A percentile compares a stretch with the other conserved stretches of the same genome.
Evolutionary conservation across 31 red algal species (phyloP).

Genomic region (Endocladia muricata): DNA sequence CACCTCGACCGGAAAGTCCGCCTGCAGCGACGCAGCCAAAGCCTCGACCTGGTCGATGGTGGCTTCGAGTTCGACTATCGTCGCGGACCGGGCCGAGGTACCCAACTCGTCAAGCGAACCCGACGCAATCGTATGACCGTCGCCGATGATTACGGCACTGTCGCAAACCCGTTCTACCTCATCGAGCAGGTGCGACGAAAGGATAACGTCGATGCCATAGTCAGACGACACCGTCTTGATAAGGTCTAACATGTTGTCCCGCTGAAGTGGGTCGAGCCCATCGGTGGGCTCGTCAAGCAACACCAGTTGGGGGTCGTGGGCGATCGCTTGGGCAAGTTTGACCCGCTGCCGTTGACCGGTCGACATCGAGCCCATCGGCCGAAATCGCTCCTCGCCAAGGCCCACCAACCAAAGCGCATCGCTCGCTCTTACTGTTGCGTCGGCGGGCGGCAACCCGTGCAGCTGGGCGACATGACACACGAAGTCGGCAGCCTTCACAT

Average conservation of each 20-base stretch:
- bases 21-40: neutral
- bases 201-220: neutral
- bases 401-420: too few species aligned
- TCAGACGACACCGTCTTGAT: slow-evolving; percentile 5
- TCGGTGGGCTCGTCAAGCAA: slow-evolving; percentile 74
- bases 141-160: neutral
- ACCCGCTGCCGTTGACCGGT: slow-evolving; percentile 64
- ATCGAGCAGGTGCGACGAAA: slow-evolving; percentile 5
- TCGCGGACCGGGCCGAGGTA: neutral
- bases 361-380: slow-evolving; percentile 19
- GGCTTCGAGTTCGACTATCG: too few species aligned
- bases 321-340: slow-evolving; percentile 59
- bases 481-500: neutral
- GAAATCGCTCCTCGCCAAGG: slow-evolving; percentile 5
- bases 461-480: slow-evolving; percentile 1
- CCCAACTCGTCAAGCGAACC: neutral
- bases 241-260: slow-evolving; percentile 9
- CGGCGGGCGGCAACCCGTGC: neutral
- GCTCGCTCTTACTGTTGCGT: neutral
- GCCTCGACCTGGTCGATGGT: neutral
- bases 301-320: slow-evolving; percentile 55
- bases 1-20: neutral
- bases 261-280: slow-evolving; percentile 54
- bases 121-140: neutral
- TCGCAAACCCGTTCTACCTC: slow-evolving; percentile 6